These are phyloP conservation scores for Nitzschia palea DNA, from an alignment of 108 stramenopile species.

Conservation along the genomic window DNA sequence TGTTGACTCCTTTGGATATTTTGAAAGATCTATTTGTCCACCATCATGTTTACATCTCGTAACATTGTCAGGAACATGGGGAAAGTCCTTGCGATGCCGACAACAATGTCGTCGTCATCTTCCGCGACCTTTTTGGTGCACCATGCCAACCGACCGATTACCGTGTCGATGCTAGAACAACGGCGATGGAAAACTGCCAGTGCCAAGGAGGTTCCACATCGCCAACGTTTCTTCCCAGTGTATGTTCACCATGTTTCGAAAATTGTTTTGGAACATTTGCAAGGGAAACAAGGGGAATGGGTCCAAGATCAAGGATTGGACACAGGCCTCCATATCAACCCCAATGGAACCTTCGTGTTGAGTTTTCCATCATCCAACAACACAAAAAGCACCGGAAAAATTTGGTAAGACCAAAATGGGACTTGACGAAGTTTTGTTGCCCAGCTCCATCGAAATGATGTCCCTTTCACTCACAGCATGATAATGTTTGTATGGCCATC, in stretches of 20 bases:
- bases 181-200: background rate
- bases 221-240: constrained; percentile 20
- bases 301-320: constrained; percentile 43
- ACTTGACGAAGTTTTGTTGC: no score
- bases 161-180: no score
- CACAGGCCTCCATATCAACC: constrained; percentile 42
- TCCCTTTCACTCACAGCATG: no score
- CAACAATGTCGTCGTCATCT: no score
- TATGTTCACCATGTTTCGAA: constrained; percentile 69
- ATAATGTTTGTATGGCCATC: no score
- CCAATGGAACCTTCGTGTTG: constrained; percentile 64
- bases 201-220: background rate
- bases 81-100: no score
- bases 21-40: background rate
- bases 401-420: constrained; percentile 12
- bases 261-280: constrained; percentile 60
- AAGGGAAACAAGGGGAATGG: constrained; percentile 48
- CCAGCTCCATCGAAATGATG: background rate
- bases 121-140: no score
- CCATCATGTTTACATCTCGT: background rate
- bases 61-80: no score
- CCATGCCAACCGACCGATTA: no score
- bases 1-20: no score
- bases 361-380: constrained; percentile 36
- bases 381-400: constrained; percentile 11